Evolutionary conservation across 352 stramenopile genomes (phyloP).

Genomic region (Globisporangium emineosum): DNA sequence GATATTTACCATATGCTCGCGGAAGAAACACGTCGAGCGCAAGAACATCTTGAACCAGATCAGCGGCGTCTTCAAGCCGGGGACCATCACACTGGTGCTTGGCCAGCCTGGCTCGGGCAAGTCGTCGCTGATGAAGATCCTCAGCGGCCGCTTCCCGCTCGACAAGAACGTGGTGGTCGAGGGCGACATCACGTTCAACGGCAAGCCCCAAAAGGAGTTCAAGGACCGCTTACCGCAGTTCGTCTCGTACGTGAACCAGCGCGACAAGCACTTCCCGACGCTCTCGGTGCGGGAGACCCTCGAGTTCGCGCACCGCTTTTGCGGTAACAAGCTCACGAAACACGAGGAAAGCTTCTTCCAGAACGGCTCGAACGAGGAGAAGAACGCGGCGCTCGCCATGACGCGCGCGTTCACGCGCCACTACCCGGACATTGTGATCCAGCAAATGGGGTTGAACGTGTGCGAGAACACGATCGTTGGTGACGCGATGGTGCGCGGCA

Average conservation of each 20-base stretch:
- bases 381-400: constrained; percentile 14
- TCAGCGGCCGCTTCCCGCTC: constrained; percentile 21
- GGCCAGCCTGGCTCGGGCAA: constrained; percentile 27
- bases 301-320: constrained; percentile 26
- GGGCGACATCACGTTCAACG: constrained; percentile 27
- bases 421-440: constrained; percentile 30
- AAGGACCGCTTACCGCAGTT: constrained; percentile 21
- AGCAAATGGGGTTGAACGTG: constrained; percentile 25
- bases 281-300: constrained; percentile 30
- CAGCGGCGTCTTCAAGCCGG: constrained; percentile 23
- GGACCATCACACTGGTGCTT: constrained; percentile 30
- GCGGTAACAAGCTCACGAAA: constrained; percentile 18
- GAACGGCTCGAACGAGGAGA: constrained; percentile 28
- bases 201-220: constrained; percentile 17
- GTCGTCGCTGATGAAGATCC: constrained; percentile 29
- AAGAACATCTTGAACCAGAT: constrained; percentile 28
- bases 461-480: constrained; percentile 58
- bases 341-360: constrained; percentile 31
- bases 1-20: constrained; percentile 10
- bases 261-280: constrained; percentile 24
- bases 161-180: constrained; percentile 22
- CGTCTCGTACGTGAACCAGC: constrained; percentile 25
- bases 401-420: constrained; percentile 9
- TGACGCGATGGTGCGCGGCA: constrained; percentile 48
- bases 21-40: constrained; percentile 20